phyloP scores from a whole-genome alignment of 2,329 filamentous ascomycete species.

The Blumeria graminis region DNA sequence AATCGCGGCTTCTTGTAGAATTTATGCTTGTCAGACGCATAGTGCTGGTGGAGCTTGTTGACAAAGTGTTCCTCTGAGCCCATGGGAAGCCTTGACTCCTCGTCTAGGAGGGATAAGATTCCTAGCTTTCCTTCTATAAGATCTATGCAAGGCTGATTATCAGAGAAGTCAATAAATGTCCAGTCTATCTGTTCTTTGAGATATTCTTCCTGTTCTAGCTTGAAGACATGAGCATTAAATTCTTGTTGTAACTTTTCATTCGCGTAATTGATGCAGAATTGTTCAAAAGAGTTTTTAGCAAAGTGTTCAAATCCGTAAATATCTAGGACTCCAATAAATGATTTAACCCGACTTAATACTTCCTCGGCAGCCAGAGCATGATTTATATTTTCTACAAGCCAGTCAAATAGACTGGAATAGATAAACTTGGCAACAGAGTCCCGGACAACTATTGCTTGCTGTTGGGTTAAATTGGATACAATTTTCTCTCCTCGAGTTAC shows the following conservation, averaged over 20 bases:
- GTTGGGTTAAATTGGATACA: slow-evolving; percentile 77
- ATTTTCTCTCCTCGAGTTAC: slow-evolving; percentile 95
- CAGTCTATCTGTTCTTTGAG: slow-evolving; percentile 90
- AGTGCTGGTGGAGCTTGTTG: slow-evolving; percentile 87
- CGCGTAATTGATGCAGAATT: slow-evolving; percentile 99
- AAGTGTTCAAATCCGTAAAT: slow-evolving; percentile 99
- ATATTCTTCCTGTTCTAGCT: slow-evolving; percentile 96
- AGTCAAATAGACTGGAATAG: slow-evolving; percentile 95
- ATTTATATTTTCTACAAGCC: slow-evolving; percentile 97
- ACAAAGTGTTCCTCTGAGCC: slow-evolving; percentile 94
- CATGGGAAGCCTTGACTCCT: slow-evolving; percentile 92
- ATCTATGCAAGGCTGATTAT: slow-evolving; percentile 98
- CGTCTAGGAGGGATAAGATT: slow-evolving; percentile 74
- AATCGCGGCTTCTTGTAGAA: slow-evolving; percentile 99
- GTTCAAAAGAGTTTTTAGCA: slow-evolving; percentile 97
- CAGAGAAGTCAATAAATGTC: slow-evolving; percentile 98
- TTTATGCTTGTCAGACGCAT: slow-evolving; percentile 67
- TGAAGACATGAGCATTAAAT: slow-evolving; percentile 98
- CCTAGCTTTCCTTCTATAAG: slow-evolving; percentile 93
- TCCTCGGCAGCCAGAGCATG: slow-evolving; percentile 69
- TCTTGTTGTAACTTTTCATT: slow-evolving; percentile 98
- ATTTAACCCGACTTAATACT: slow-evolving; percentile 55
- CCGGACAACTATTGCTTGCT: slow-evolving; percentile 79
- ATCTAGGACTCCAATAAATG: slow-evolving; percentile 95
- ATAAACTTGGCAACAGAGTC: slow-evolving; percentile 98